Base-by-base conservation (phyloP, 805 yeast species). In the Torulaspora quercuum region DNA sequence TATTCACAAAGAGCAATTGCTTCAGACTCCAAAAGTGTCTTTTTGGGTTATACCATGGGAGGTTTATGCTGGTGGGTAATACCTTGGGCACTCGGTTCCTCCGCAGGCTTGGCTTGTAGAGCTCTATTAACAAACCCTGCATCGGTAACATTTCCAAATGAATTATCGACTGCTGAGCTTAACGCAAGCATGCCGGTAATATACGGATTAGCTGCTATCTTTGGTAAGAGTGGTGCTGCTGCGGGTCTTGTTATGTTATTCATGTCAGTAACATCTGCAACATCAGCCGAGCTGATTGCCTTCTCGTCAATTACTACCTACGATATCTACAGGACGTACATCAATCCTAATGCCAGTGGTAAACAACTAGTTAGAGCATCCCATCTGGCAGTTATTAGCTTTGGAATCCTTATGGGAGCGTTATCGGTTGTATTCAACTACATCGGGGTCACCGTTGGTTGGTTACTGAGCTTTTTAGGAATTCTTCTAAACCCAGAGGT, bases 1-100 rank as follows among this genome's bases (percentile, higher is more conserved):
- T 63, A 63, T 41, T 59, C 64, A 18, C 69, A 67, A 43, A 64
- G 67, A 48, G 71, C 73, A 7, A 64, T 69, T 47, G 73, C 73
- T 16, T 55, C 73, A 1, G 48, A 53, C 19, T 52, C 70, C 7
- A 48, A 42, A n/a, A 49, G 57, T 25, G 64, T 62, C 2, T 53
- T 65, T 14, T 25, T 25, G 6, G 71, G 69, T 7, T 67, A 67
- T 39, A 39, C 62, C 23, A 28, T 55, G 26, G 72, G 71, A n/a
- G 67, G 62, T 15, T 15, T 61, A 3, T 56, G 63, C 37, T 66
- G 70, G 69, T 48, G 51, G 41, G 50, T 59, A 5, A 56, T 67
- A 32, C 71, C 72, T 10, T 49, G 55, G 42, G 57, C 65, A 1
- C 42, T 67, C 26, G 68, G 65, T 5, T 45, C 60, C 22, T 51